These are phyloP conservation scores for Yamadazyma siamensis DNA, from an alignment of 1,139 yeast genomes.

Conservation along the genomic window DNA sequence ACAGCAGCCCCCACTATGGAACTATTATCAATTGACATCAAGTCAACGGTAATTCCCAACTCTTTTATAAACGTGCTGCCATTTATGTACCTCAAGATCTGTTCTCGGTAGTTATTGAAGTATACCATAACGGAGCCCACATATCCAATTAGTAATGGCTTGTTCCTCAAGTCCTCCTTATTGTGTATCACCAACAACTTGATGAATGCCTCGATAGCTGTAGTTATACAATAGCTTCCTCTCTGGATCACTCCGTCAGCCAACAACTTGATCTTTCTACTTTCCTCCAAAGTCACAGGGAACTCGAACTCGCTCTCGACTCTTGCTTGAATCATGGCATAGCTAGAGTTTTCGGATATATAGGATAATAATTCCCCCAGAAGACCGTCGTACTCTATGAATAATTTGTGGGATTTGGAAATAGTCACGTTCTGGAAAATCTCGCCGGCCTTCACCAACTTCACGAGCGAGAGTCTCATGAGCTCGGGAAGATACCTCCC, in stretches of 20 bases:
- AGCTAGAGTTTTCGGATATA: conserved; percentile 29
- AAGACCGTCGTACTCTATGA: conserved; percentile 33
- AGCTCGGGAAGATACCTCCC: conserved; percentile 59
- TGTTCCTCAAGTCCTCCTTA: conserved; percentile 15
- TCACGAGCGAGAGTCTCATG: conserved; percentile 39
- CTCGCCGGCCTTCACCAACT: conserved; percentile 27
- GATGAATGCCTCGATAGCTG: conserved; percentile 31
- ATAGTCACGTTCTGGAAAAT: conserved; percentile 20
- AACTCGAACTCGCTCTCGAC: conserved; percentile 23
- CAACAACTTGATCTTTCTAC: conserved; percentile 23
- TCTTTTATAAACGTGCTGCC: conserved; percentile 23
- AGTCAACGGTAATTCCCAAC: conserved; percentile 31
- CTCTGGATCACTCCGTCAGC: conserved; percentile 31
- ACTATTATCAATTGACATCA: conserved; percentile 39
- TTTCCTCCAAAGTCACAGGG: conserved; percentile 22
- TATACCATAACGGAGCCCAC: conserved; percentile 43
- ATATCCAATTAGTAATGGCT: conserved; percentile 34
- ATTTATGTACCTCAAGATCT: conserved; percentile 29
- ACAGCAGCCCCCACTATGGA: conserved; percentile 49
- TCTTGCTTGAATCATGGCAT: conserved; percentile 17
- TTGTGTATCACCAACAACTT: conserved; percentile 33
- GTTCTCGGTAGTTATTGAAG: conserved; percentile 31
- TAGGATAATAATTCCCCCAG: conserved; percentile 38
- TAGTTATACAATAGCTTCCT: conserved; percentile 42
- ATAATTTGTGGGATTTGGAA: conserved; percentile 9